A percentile compares a stretch with the other conserved stretches of the same genome.
Evolutionary conservation across 164 flowering plant species (phyloP).

Genomic region (Liriodendron chinense): DNA sequence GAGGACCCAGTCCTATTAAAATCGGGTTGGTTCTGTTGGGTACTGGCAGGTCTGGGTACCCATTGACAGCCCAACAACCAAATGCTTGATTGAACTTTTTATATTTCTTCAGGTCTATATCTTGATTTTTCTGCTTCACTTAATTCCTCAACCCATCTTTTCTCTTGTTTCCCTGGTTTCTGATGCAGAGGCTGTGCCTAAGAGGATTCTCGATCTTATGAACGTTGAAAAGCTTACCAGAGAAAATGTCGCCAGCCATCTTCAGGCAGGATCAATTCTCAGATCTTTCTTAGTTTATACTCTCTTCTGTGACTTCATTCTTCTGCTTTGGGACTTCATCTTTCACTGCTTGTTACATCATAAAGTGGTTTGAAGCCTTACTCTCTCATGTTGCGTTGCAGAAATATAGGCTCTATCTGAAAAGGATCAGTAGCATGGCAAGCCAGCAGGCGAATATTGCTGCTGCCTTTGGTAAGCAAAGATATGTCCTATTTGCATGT

Average conservation of each 20-base stretch:
- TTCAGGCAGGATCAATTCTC: constrained; percentile 48
- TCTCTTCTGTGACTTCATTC: not conserved
- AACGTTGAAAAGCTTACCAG: constrained; percentile 85
- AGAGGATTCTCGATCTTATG: constrained; percentile 91
- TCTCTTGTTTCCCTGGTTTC: not conserved
- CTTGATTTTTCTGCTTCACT: not conserved
- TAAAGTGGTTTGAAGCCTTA: not conserved
- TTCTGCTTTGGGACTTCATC: not conserved
- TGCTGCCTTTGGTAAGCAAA: constrained; percentile 50
- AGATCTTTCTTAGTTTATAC: not conserved
- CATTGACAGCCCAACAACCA: no score
- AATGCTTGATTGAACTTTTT: not conserved
- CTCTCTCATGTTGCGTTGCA: constrained; percentile 31
- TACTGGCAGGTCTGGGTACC: no score
- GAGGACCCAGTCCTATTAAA: no score
- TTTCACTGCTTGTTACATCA: not conserved
- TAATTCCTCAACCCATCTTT: not conserved
- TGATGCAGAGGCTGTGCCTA: constrained; percentile 87
- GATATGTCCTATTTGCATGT: constrained; percentile 54
- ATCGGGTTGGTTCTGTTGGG: no score
- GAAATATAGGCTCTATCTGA: constrained; percentile 90
- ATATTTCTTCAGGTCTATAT: not conserved
- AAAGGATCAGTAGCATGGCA: constrained; percentile 48
- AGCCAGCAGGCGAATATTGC: constrained; percentile 53
- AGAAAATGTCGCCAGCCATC: constrained; percentile 97